phyloP scores from a whole-genome alignment of 1,284 basidiomycete genomes.

The Apiotrichum laibachii region DNA sequence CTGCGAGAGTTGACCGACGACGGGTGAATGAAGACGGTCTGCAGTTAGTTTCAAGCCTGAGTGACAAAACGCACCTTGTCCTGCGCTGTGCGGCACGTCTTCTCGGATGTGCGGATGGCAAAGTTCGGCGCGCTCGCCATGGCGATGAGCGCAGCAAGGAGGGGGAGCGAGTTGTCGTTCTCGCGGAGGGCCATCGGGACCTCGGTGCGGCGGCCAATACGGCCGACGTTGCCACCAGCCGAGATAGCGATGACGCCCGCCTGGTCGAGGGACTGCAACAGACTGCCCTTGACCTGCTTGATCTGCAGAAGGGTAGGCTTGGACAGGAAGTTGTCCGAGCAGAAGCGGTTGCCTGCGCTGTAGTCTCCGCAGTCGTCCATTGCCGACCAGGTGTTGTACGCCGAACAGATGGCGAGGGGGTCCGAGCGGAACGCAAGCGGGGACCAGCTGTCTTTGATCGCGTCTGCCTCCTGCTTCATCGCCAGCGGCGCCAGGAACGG shows the following conservation, averaged over 20 bases:
- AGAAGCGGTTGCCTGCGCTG: constrained; percentile 69
- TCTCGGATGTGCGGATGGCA: constrained; percentile 74
- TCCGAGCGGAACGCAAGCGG: constrained; percentile 74
- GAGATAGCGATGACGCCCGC: constrained; percentile 78
- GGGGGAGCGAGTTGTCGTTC: constrained; percentile 71
- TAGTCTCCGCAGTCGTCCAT: constrained; percentile 67
- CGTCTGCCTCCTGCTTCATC: constrained; percentile 55
- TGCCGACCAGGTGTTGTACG: constrained; percentile 78
- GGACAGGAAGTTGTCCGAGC: constrained; percentile 80
- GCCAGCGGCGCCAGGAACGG: constrained; percentile 77
- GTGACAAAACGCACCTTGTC: constrained; percentile 67
- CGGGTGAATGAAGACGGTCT: constrained; percentile 63
- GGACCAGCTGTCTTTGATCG: constrained; percentile 77
- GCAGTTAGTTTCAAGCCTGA: constrained; percentile 4
- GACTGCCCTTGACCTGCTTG: constrained; percentile 76
- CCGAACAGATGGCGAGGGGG: constrained; percentile 72
- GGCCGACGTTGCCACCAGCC: constrained; percentile 57
- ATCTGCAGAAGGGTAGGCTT: constrained; percentile 80
- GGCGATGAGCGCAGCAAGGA: constrained; percentile 83
- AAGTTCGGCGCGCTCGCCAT: constrained; percentile 91
- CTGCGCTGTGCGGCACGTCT: constrained; percentile 70
- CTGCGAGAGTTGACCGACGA: constrained; percentile 82
- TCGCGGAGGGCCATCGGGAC: constrained; percentile 69
- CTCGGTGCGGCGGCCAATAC: constrained; percentile 29
- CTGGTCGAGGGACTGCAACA: constrained; percentile 73